phyloP scores from a whole-genome alignment of 108 stramenopile species.

The Nitzschia sp. region DNA sequence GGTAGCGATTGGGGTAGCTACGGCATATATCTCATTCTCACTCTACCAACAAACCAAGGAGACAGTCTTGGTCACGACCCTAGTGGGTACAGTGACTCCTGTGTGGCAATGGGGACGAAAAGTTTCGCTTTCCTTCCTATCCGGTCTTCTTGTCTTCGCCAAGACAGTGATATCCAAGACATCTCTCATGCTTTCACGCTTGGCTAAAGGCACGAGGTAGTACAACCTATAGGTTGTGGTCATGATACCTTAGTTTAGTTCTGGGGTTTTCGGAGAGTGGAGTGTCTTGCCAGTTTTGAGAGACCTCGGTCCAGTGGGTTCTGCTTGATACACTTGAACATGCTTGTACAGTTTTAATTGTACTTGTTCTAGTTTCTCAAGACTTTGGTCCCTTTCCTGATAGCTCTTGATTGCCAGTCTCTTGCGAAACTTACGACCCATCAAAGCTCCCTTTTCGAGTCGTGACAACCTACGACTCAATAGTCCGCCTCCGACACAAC shows the following conservation, averaged over 20 bases:
- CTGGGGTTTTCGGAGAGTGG: not conserved
- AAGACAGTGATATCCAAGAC: not conserved
- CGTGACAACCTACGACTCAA: too few species aligned
- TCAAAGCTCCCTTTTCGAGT: too few species aligned
- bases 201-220: not conserved
- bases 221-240: not conserved
- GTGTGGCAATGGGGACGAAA: not conserved
- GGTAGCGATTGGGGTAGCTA: not conserved
- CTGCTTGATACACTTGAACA: too few species aligned
- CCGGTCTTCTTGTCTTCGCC: not conserved
- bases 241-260: not conserved
- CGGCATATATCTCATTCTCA: constrained; percentile 1
- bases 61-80: not conserved
- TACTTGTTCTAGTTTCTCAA: too few species aligned
- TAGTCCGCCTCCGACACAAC: too few species aligned
- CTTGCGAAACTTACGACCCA: too few species aligned
- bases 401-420: too few species aligned
- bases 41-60: constrained; percentile 18
- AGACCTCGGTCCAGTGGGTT: too few species aligned
- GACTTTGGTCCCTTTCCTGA: too few species aligned
- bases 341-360: too few species aligned
- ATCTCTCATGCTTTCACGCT: not conserved
- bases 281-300: too few species aligned
- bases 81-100: not conserved
- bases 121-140: too few species aligned